Conservation (phyloP, 106 monocot genomes). For the Dactylorhiza incarnata region DNA sequence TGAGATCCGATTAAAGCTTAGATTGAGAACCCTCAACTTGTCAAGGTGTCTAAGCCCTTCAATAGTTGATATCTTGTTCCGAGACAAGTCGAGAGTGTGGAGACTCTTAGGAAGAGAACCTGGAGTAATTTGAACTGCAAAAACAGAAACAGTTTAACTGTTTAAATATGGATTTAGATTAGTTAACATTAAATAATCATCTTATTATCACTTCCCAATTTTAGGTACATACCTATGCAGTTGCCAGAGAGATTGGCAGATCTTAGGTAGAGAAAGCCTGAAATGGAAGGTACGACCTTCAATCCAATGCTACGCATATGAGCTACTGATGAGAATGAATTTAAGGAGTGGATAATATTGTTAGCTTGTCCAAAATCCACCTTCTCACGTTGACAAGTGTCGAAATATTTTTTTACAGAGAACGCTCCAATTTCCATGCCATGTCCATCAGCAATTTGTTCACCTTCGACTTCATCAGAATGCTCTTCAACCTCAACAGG, state of each 20-base stretch:
- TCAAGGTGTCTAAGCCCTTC: conserved; percentile 73
- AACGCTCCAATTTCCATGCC: conserved; percentile 36
- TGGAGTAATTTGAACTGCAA: conserved; percentile 62
- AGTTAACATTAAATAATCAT: not conserved
- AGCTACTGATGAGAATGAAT: conserved; percentile 51
- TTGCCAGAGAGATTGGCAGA: conserved; percentile 83
- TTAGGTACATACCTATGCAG: conserved; percentile 50
- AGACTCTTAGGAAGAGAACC: conserved; percentile 71
- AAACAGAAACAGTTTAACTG: not conserved
- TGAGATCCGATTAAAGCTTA: conserved; percentile 77
- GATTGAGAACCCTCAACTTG: conserved; percentile 60
- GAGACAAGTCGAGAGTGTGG: conserved; percentile 65
- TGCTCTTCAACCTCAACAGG: conserved; percentile 12
- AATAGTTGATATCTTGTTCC: conserved; percentile 68
- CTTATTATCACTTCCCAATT: not conserved
- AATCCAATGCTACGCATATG: conserved; percentile 71
- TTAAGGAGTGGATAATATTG: conserved; percentile 62
- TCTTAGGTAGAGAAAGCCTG: conserved; percentile 65
- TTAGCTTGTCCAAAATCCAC: conserved; percentile 79
- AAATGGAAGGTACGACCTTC: conserved; percentile 62
- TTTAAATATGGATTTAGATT: not conserved
- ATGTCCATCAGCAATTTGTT: not conserved
- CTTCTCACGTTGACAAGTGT: conserved; percentile 2
- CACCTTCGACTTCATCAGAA: conserved; percentile 7
- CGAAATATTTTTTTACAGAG: conserved; percentile 27